phyloP scores from a whole-genome alignment of 768 basidiomycete species.

The Phylloporus scabripes region DNA sequence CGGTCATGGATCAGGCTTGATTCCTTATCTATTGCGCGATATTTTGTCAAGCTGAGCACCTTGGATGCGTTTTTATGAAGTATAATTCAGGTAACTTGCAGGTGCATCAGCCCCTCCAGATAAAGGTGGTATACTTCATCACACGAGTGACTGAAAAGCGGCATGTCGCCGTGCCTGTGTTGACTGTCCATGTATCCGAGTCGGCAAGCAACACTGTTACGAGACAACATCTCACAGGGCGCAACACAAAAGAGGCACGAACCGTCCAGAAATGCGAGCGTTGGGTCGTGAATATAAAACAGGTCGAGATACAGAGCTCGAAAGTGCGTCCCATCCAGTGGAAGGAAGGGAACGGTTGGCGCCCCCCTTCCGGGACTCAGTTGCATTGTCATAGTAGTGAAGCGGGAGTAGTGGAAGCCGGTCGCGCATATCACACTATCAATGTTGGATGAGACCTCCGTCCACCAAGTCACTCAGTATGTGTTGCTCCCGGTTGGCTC shows the following conservation, averaged over 20 bases:
- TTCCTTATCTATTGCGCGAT: no score
- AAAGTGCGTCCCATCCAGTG: constrained; percentile 5
- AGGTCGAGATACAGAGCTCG: constrained; percentile 14
- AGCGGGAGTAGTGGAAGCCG: constrained; percentile 8
- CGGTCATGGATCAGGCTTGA: no score
- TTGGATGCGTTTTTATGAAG: no score
- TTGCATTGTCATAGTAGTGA: constrained; percentile 12
- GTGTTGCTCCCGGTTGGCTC: no score
- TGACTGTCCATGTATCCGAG: background rate
- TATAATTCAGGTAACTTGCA: no score
- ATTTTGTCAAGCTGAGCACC: no score
- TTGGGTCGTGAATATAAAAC: constrained; percentile 13
- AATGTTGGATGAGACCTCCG: no score
- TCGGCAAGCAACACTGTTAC: background rate
- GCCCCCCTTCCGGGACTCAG: background rate
- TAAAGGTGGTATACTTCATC: no score
- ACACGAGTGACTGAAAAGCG: no score
- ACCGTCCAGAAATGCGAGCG: constrained; percentile 10
- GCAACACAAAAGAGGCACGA: background rate
- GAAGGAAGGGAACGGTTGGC: constrained; percentile 5
- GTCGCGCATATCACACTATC: constrained; percentile 12
- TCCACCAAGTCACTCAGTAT: no score
- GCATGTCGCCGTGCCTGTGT: background rate
- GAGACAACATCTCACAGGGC: no score
- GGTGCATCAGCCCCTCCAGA: no score